Evolutionary conservation across 2,329 filamentous ascomycete species (phyloP).

Genomic region (Orbilia oligospora): DNA sequence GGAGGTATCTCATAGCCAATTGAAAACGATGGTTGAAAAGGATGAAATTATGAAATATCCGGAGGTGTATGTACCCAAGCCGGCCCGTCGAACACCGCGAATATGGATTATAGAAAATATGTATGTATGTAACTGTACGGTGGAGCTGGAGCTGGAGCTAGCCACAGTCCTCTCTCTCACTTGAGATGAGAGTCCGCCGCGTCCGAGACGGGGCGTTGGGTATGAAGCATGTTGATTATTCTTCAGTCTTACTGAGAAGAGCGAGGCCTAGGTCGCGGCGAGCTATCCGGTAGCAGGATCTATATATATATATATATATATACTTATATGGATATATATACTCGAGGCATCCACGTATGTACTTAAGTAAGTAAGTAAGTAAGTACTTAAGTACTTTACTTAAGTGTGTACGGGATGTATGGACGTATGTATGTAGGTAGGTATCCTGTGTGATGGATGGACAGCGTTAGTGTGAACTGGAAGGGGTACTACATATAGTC

Average conservation of each 20-base stretch:
- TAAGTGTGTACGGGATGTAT: no score
- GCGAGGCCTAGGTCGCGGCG: conserved; percentile 25
- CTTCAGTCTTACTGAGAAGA: conserved; percentile 12
- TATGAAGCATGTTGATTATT: conserved; percentile 52
- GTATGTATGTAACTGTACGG: not conserved
- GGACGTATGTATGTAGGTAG: no score
- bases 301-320: no score
- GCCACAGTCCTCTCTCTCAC: conserved; percentile 42
- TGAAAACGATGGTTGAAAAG: conserved; percentile 4
- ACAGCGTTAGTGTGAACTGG: conserved; percentile 7
- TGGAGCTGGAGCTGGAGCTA: conserved; percentile 8
- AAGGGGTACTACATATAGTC: conserved; percentile 11
- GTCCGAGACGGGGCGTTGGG: conserved; percentile 52
- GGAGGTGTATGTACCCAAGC: not conserved
- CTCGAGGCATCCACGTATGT: no score
- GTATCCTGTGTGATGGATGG: conserved; percentile 22
- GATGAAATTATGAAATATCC: no score
- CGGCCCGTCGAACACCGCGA: conserved; percentile 17
- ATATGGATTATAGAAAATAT: conserved; percentile 29
- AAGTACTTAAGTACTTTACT: no score
- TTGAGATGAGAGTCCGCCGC: conserved; percentile 58
- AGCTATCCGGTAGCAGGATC: conserved; percentile 32
- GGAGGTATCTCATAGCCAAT: not conserved
- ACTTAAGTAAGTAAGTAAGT: no score
- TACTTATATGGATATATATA: no score